Evolutionary conservation across 257 asterid genomes (phyloP).

Genomic region (Solanum ossicruentum): DNA sequence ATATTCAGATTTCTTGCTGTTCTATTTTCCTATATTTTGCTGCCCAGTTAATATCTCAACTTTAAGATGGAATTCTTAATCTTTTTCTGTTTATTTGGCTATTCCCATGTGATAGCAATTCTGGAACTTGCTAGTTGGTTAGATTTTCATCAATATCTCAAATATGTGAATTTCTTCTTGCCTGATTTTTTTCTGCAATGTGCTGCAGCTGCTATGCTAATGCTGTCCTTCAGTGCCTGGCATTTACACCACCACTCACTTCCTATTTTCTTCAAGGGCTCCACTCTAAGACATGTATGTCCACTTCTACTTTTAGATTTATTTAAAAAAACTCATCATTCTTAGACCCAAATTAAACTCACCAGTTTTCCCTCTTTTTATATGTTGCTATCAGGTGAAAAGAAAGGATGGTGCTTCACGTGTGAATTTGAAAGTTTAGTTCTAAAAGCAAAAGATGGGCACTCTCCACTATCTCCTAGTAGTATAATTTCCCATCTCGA

Average conservation of each 20-base stretch:
- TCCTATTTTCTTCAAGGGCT: slow-evolving; percentile 73
- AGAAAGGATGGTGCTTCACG: slow-evolving; percentile 62
- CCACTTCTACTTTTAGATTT: neutral
- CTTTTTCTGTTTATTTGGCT: neutral
- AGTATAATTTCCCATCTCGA: slow-evolving; percentile 50
- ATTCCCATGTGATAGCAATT: neutral
- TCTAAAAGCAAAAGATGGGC: slow-evolving; percentile 37
- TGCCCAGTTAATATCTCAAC: neutral
- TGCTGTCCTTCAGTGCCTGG: slow-evolving; percentile 76
- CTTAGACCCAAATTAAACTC: neutral
- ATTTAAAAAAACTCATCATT: neutral
- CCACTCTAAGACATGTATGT: slow-evolving; percentile 63
- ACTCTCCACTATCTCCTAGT: slow-evolving; percentile 47
- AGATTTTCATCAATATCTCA: neutral
- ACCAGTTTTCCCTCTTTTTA: neutral
- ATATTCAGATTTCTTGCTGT: neutral
- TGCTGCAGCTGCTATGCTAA: slow-evolving; percentile 80
- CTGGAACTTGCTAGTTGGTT: neutral
- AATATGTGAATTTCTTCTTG: neutral
- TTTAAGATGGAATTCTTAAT: neutral
- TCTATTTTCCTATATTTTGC: neutral
- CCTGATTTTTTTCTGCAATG: neutral
- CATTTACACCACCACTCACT: slow-evolving; percentile 78
- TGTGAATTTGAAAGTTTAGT: slow-evolving; percentile 63
- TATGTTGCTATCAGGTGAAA: slow-evolving; percentile 31